Evolutionary conservation across 108 stramenopile species (phyloP).

Genomic region (Schizochytrium sp.): DNA sequence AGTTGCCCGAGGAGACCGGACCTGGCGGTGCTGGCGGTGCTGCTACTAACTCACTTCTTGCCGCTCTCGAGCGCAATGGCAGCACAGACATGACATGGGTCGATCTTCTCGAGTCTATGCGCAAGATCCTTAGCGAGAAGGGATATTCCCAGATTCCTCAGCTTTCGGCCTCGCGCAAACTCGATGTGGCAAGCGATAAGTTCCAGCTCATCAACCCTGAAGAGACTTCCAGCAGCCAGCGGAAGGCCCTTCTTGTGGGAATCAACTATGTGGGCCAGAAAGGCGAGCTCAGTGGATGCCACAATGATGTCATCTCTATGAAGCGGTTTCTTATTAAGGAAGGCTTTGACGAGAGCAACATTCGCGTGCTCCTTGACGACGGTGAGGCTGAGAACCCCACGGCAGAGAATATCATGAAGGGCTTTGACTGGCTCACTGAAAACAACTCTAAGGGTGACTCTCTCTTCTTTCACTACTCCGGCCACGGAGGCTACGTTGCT

Average conservation of each 20-base stretch:
- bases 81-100: constrained; percentile 80
- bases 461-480: constrained; percentile 78
- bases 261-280: constrained; percentile 92
- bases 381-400: constrained; percentile 74
- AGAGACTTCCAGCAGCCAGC: constrained; percentile 66
- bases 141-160: constrained; percentile 78
- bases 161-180: constrained; percentile 80
- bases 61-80: constrained; percentile 73
- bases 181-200: constrained; percentile 76
- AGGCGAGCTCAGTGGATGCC: constrained; percentile 86
- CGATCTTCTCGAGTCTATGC: constrained; percentile 78
- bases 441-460: constrained; percentile 81
- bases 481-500: constrained; percentile 81
- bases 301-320: constrained; percentile 91
- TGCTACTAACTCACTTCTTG: constrained; percentile 88
- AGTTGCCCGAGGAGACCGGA: constrained; percentile 82
- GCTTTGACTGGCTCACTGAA: constrained; percentile 80
- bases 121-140: constrained; percentile 75
- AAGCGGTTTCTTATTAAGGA: constrained; percentile 81
- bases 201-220: constrained; percentile 70
- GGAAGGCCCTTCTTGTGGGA: constrained; percentile 83
- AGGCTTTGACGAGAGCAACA: constrained; percentile 84
- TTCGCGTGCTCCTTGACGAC: constrained; percentile 92
- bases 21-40: constrained; percentile 84
- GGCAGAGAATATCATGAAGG: constrained; percentile 81